Base-by-base conservation (phyloP, 345 rosid species). In the Eucalyptus tenuipes region DNA sequence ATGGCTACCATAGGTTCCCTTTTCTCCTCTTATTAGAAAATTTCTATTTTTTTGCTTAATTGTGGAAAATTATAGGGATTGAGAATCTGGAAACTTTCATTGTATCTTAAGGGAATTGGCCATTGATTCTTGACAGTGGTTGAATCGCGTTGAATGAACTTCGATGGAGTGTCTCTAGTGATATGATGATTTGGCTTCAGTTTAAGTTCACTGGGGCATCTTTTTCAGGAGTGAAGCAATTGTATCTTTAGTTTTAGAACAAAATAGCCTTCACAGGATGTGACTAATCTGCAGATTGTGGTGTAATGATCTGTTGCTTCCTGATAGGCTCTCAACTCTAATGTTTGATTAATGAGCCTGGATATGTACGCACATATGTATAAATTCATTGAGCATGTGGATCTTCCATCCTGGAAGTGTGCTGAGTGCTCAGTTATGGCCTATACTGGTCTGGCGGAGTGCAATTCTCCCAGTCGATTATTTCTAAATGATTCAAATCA, bases 1-100 rank as follows among this genome's bases (percentile, higher is more conserved):
- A 86, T 52, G 96, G 98, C 89, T 95, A 94, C 85, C 93, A 94
- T 90, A 93, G 96, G 96, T 50, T 61, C 66, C 6, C 9, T 33
- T 86, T 50, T 86, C 33, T 22, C 68, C 66, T 12, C 47, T 33
- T 52, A 86, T n/a, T 27, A 8, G 2, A 53, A 11, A 86, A 33
- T 3, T 49, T 53, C 2, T 37, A 52, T 86, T 31, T 29, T 75
- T 75, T 6, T 7, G 15, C 84, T 22, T 75, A 20, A 40, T 40
- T 75, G 84, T 37, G 29, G 84, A 40, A 40, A 75, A 7, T 75
- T 75, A 20, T 40, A 9, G 15, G 84, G 29, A 40, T 75, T 40
- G 47, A 75, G 84, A 75, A 10, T 12, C 84, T 40, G 47, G 84
- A 75, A 75, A 75, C 5, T 40, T 40, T 13, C 27, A 22, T 20